Base-by-base conservation (phyloP, 331 rosid genomes). In the Acacia pycnantha region DNA sequence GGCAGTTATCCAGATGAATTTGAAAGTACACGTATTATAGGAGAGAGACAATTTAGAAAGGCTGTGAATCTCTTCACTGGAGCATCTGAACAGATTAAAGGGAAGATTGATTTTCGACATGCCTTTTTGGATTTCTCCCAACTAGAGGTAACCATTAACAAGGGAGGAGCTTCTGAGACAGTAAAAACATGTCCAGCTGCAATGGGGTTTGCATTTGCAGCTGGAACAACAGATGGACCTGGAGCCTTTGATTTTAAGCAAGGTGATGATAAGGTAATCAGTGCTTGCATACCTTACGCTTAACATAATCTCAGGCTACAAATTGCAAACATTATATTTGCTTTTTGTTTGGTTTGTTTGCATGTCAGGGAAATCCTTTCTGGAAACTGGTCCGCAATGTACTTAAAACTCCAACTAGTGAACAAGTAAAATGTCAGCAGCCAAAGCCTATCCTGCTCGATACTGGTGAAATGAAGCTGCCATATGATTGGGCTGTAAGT, bases 401-500 rank as follows among this genome's bases (percentile, higher is more conserved):
- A 41, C 89, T 94, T 24, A 91, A 91, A 87, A 90, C 73, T 0
- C 94, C 97, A 79, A 81, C 24, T 82, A 72, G 88, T 84, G 90
- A 95, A 83, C 98, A 95, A 77, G 77, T 88, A 82, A 85, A 87
- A 27, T 95, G 97, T 84, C 98, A 95, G 69, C 84, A 19, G 37
- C 97, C 98, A 73, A 93, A 95, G 90, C 97, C 97, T 54, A 93
- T 95, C 83, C 87, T 95, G 85, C 97, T 95, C 65, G 98, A 95
- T 88, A 90, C 97, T 76, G 97, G 98, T 82, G 97, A 90, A 90
- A 93, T 95, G 98, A 88, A 84, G 78, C 43, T 74, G 85, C 97
- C 98, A 8, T 94, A 94, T 89, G 94, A 93, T 22, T 94, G 98
- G 98, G 97, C 98, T 69, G 98, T 94, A 90, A 85, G 97, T 91